Percentiles rank a stretch among this genome's conserved stretches.
phyloP scores from a whole-genome alignment of 2,329 filamentous ascomycete species.

The Rugonectria rugulosa region DNA sequence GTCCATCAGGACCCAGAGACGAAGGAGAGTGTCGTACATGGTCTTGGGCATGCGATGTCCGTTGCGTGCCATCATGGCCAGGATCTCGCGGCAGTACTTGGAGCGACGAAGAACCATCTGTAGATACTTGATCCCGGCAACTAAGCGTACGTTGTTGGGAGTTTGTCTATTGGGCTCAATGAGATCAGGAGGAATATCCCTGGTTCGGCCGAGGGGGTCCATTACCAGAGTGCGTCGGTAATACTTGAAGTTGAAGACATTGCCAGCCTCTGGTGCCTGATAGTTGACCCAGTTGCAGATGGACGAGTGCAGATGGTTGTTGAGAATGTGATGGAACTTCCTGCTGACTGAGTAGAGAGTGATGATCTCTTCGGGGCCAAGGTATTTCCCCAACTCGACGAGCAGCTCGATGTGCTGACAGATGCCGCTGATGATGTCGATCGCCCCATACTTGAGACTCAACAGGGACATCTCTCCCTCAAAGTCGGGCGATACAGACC shows the following conservation, averaged over 20 bases:
- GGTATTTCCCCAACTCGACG: slow-evolving; percentile 61
- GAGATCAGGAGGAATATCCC: no score
- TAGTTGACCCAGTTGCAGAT: slow-evolving; percentile 62
- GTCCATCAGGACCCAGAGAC: slow-evolving; percentile 79
- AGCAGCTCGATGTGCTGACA: slow-evolving; percentile 59
- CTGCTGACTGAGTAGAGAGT: slow-evolving; percentile 70
- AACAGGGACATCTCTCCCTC: slow-evolving; percentile 23
- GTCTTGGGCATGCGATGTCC: slow-evolving; percentile 63
- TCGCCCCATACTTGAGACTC: slow-evolving; percentile 34
- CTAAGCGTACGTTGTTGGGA: slow-evolving; percentile 52
- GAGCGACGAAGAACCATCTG: slow-evolving; percentile 70
- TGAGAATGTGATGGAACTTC: slow-evolving; percentile 67
- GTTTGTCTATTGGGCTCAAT: no score
- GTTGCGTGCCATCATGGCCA: slow-evolving; percentile 64
- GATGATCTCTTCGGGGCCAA: slow-evolving; percentile 65
- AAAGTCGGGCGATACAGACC: no score
- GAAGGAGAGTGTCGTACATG: slow-evolving; percentile 60
- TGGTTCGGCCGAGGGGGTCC: slow-evolving; percentile 63
- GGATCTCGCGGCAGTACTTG: slow-evolving; percentile 65
- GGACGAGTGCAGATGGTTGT: slow-evolving; percentile 65
- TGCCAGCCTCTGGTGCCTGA: slow-evolving; percentile 62
- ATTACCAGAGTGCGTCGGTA: slow-evolving; percentile 65
- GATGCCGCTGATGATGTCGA: slow-evolving; percentile 54
- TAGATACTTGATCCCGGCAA: slow-evolving; percentile 73
- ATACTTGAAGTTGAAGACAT: slow-evolving; percentile 67